phyloP scores from a whole-genome alignment of 163 green algal species.

The Volvox carteri region DNA sequence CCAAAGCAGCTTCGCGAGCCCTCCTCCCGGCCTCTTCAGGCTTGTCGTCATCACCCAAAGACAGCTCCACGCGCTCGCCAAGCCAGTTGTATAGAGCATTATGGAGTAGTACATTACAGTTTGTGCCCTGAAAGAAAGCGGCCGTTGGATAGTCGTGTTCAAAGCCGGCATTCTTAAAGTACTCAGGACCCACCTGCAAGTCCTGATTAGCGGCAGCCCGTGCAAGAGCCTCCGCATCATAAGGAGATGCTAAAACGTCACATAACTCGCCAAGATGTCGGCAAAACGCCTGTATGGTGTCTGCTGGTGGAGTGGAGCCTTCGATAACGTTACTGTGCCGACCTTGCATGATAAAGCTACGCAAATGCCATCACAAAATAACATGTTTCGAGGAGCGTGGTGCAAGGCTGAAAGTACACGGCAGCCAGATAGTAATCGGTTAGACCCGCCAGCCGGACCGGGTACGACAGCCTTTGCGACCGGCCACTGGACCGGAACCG shows the following conservation, averaged over 20 bases:
- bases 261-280: constrained; percentile 43
- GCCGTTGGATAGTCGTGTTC: too few species aligned
- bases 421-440: too few species aligned
- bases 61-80: constrained; percentile 29
- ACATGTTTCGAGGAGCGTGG: too few species aligned
- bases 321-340: background rate
- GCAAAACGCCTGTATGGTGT: constrained; percentile 45
- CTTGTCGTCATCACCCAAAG: background rate
- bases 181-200: constrained; percentile 18
- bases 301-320: background rate
- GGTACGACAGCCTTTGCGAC: too few species aligned
- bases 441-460: too few species aligned
- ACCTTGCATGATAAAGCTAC: background rate
- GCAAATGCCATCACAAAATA: too few species aligned
- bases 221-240: constrained; percentile 11
- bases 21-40: background rate
- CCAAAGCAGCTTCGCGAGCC: background rate
- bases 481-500: too few species aligned
- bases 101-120: constrained; percentile 10
- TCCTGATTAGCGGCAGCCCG: background rate
- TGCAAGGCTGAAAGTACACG: too few species aligned
- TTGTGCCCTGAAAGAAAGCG: background rate
- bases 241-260: constrained; percentile 14
- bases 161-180: too few species aligned
- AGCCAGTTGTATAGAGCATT: constrained; percentile 46